Evolutionary conservation across 1,139 yeast species (phyloP).

Genomic region (Yamadazyma epiphylla): DNA sequence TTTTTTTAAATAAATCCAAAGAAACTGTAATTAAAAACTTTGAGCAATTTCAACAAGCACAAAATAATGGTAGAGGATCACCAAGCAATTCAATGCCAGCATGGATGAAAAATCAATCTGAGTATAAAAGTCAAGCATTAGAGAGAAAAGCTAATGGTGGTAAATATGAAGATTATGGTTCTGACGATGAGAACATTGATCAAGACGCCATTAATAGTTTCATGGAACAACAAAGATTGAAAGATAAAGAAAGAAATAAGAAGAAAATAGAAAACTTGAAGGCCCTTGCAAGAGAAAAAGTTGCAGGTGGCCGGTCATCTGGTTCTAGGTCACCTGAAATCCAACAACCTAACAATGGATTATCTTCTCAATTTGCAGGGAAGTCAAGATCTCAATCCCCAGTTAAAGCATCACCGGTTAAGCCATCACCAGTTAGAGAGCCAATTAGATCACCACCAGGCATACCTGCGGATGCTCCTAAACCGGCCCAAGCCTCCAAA

Average conservation of each 20-base stretch:
- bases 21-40: constrained; percentile 62
- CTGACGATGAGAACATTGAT: constrained; percentile 43
- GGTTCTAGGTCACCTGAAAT: constrained; percentile 6
- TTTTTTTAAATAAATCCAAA: constrained; percentile 57
- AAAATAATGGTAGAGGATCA: constrained; percentile 17
- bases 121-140: constrained; percentile 39
- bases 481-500: constrained; percentile 1
- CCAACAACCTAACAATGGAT: constrained; percentile 3
- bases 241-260: constrained; percentile 33
- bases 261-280: constrained; percentile 21
- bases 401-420: not conserved
- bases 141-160: constrained; percentile 36
- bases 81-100: constrained; percentile 53
- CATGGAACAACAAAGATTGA: constrained; percentile 35
- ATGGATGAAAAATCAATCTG: constrained; percentile 70
- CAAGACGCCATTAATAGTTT: constrained; percentile 37
- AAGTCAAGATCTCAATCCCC: not conserved
- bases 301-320: constrained; percentile 7
- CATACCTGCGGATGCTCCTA: not conserved
- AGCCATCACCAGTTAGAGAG: not conserved
- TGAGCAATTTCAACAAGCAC: constrained; percentile 48
- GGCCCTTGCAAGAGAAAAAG: constrained; percentile 16
- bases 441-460: not conserved
- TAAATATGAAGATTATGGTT: constrained; percentile 36
- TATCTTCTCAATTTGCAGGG: constrained; percentile 6